phyloP scores from a whole-genome alignment of 2,329 filamentous ascomycete species.

The Pseudopyricularia javanii region DNA sequence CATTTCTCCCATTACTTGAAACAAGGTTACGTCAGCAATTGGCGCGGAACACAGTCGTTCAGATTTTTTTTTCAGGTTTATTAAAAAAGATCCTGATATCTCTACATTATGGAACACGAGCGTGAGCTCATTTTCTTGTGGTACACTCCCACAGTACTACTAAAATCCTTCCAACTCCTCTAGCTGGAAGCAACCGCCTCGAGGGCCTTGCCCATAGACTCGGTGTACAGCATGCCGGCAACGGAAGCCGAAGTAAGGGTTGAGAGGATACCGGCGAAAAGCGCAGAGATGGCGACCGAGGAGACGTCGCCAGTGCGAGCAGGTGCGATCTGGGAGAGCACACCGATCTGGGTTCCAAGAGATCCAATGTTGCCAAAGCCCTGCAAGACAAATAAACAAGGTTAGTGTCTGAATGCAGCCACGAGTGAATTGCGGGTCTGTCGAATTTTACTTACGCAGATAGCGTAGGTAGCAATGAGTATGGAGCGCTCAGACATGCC shows the following conservation, averaged over 20 bases:
- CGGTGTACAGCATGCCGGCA: slow-evolving; percentile 51
- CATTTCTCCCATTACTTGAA: no score
- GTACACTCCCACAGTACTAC: background rate
- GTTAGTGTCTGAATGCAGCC: background rate
- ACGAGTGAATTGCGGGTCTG: background rate
- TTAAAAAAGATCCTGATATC: no score
- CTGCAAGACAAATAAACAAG: slow-evolving; percentile 15
- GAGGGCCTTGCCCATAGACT: background rate
- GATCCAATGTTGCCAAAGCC: slow-evolving; percentile 79
- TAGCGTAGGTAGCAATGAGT: slow-evolving; percentile 75
- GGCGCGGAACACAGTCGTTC: no score
- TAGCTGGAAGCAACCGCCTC: background rate
- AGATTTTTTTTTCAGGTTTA: no score
- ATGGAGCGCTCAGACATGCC: slow-evolving; percentile 55
- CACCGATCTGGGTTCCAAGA: slow-evolving; percentile 80
- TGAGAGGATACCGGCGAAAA: slow-evolving; percentile 65
- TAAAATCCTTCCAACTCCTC: background rate
- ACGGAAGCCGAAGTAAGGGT: slow-evolving; percentile 70
- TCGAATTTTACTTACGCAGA: slow-evolving; percentile 39
- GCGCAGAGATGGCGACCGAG: slow-evolving; percentile 61
- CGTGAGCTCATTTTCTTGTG: background rate
- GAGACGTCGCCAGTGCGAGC: slow-evolving; percentile 63
- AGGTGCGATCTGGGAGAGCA: slow-evolving; percentile 70
- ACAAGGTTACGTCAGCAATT: no score
- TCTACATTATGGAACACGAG: background rate